Evolutionary conservation across 352 stramenopile species (phyloP), one percentile per base, ranked within the genome.

Genomic region (Pythium dissotocum): DNA sequence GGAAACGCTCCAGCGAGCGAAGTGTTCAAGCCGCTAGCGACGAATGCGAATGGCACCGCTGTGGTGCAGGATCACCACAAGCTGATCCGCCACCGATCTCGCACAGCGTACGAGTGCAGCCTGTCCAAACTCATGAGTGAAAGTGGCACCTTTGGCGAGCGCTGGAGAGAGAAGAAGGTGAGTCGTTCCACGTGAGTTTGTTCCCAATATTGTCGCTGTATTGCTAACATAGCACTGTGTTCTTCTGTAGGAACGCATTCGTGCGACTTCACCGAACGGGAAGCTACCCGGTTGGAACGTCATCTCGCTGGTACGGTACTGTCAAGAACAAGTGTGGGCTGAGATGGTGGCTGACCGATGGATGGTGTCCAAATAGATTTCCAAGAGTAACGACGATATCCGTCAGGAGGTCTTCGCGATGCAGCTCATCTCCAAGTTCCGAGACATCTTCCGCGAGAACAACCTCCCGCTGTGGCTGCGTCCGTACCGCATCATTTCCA

Each of bases 371-470:
- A 2, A 18, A 9, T 42, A 67, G 61, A 67, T 67, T 14, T 97
- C 61, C 81, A 99, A 99, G 79, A 98, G 91, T 53, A 98, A 99
- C 67, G 98, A 99, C 71, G 97, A 99, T 71, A 77, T 99, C 33
- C 83, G 97, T 21, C 98, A 99, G 73, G 97, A 99, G 76, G 91
- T 98, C 32, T 97, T 99, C 65, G 94, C 97, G 1, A 93, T 98
- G 80, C 96, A 99, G 73, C 76, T 99, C 1, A 99, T 99, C 67
- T 78, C 77, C 54, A 87, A 98, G 58, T 94, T 98, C 53, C 97
- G 93, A 30, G 89, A 97, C 16, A 92, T 98, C 57, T 99, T 99
- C 70, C 79, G 93, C 59, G 96, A 98, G 63, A 93, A 88, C 46
- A 88, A 97, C 32, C 70, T 99, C 6, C 92, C 97, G 3, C 84